Conservation (phyloP, 208 protist species). For the Trypanosoma lewisi region DNA sequence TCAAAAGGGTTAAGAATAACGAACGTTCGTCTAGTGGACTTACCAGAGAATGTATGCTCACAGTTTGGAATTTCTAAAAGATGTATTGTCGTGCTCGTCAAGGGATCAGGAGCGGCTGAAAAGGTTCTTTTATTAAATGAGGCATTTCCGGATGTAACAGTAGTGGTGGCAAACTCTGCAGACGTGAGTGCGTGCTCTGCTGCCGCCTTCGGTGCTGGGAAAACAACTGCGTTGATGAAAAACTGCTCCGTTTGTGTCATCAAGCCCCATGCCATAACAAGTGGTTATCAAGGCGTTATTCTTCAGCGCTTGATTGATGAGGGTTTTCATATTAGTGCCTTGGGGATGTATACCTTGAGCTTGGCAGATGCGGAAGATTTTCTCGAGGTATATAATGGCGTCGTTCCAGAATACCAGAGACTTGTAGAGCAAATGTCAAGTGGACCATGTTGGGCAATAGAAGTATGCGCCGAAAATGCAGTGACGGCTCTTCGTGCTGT, state of each 20-base stretch:
- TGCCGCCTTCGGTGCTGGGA: conserved; percentile 47
- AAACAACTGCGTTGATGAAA: conserved; percentile 76
- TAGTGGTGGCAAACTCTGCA: conserved; percentile 36
- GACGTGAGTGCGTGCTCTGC: conserved; percentile 36
- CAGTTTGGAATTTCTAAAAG: conserved; percentile 30
- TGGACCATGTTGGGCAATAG: conserved; percentile 84
- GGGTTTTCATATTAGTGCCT: conserved; percentile 91
- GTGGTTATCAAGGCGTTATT: conserved; percentile 86
- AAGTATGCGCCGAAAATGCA: conserved; percentile 88
- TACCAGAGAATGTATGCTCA: conserved; percentile 41
- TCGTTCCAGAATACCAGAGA: conserved; percentile 92
- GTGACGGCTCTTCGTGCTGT: conserved; percentile 79
- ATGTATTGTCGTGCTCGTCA: conserved; percentile 57
- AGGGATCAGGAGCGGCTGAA: conserved; percentile 61
- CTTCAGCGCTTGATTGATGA: conserved; percentile 88
- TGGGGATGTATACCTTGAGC: conserved; percentile 89
- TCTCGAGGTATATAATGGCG: conserved; percentile 96
- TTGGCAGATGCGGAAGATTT: conserved; percentile 94
- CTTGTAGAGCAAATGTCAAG: conserved; percentile 92
- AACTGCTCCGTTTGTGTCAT: conserved; percentile 94
- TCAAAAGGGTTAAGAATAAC: conserved; percentile 62
- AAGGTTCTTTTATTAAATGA: conserved; percentile 33
- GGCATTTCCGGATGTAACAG: conserved; percentile 34
- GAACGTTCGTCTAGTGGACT: conserved; percentile 67
- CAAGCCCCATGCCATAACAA: conserved; percentile 94